These are phyloP conservation scores for Talaromyces albobiverticillius DNA, from an alignment of 2,329 filamentous ascomycete species.

Conservation along the genomic window DNA sequence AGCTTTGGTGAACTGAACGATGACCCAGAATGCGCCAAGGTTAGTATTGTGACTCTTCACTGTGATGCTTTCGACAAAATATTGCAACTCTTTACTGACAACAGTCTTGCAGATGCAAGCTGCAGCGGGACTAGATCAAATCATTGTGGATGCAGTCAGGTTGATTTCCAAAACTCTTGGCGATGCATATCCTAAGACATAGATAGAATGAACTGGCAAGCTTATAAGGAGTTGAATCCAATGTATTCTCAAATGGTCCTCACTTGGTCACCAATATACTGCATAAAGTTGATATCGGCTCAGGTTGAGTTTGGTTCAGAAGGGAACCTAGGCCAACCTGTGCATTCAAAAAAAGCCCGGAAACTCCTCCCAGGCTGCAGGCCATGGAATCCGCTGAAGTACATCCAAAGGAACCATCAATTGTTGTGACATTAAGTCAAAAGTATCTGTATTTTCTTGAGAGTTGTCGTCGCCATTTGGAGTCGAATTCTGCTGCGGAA, in stretches of 20 bases:
- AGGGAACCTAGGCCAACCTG: no score
- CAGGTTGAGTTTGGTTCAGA: no score
- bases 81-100: neutral
- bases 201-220: no score
- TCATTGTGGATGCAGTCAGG: neutral
- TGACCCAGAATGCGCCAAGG: neutral
- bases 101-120: neutral
- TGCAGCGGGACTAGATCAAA: neutral
- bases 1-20: neutral
- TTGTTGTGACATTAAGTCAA: slow-evolving; percentile 1
- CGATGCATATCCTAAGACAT: no score
- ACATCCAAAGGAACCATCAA: slow-evolving; percentile 6
- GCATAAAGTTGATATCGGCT: no score
- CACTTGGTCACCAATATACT: no score
- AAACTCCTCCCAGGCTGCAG: slow-evolving; percentile 6
- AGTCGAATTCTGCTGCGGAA: neutral
- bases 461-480: neutral
- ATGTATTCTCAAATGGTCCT: no score
- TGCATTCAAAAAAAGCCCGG: neutral
- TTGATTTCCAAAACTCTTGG: no score
- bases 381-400: slow-evolving; percentile 7
- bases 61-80: neutral
- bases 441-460: neutral
- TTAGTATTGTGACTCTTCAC: neutral
- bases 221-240: no score